phyloP scores from a whole-genome alignment of 2,329 filamentous ascomycete species.

The Epichloe uncinata region DNA sequence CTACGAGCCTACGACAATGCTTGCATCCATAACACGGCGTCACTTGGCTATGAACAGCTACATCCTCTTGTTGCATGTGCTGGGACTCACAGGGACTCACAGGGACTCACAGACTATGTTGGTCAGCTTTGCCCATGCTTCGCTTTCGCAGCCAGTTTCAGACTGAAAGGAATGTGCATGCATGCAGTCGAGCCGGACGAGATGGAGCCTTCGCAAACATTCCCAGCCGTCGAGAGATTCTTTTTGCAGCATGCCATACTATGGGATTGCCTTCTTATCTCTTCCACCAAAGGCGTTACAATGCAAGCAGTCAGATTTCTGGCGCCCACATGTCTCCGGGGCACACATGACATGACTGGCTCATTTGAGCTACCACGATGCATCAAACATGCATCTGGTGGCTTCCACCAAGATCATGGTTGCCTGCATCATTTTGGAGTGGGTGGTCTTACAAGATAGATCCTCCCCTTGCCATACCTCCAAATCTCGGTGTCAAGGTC shows the following conservation, averaged over 20 bases:
- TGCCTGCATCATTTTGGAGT: background rate
- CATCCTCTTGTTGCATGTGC: background rate
- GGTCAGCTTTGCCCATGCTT: background rate
- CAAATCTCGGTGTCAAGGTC: background rate
- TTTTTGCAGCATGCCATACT: background rate
- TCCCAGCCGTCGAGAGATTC: background rate
- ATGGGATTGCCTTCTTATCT: background rate
- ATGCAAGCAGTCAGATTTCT: background rate
- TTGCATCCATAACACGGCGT: background rate
- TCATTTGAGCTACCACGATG: background rate
- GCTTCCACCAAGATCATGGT: background rate
- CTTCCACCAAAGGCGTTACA: background rate
- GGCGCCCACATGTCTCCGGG: background rate
- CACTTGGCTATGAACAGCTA: background rate
- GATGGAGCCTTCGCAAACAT: background rate
- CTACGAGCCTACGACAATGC: background rate
- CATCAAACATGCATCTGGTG: background rate
- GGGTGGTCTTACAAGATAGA: background rate
- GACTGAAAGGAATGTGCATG: background rate
- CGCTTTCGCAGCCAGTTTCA: background rate
- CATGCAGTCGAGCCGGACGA: background rate
- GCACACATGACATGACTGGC: background rate
- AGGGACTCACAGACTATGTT: constrained; percentile 1
- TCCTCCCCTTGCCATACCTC: background rate
- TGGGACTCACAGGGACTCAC: constrained; percentile 1